Percentiles rank a stretch among this genome's conserved stretches.
These are phyloP conservation scores for Clathrospora elynae DNA, from an alignment of 2,329 filamentous ascomycete genomes.

Conservation along the genomic window DNA sequence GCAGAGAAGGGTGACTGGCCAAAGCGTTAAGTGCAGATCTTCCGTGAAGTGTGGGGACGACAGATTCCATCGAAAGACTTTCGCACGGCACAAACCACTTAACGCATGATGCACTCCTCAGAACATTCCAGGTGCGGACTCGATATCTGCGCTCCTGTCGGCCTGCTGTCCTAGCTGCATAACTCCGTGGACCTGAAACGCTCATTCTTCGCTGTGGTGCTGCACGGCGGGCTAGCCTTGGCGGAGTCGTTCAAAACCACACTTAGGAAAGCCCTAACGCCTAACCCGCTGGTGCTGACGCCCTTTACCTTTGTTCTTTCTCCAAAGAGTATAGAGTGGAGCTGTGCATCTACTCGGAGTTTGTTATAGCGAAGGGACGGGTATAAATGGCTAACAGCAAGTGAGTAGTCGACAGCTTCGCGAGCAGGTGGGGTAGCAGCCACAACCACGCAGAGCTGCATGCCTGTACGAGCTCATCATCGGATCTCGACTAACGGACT, in stretches of 20 bases:
- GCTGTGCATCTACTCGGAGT: constrained; percentile 4
- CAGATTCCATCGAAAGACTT: constrained; percentile 11
- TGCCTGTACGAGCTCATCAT: constrained; percentile 7
- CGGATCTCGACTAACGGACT: constrained; percentile 20
- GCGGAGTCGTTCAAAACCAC: constrained; percentile 21
- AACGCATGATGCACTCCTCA: constrained; percentile 18
- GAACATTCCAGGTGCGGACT: constrained; percentile 9
- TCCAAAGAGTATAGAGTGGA: constrained; percentile 25
- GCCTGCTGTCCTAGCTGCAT: constrained; percentile 24
- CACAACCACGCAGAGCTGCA: constrained; percentile 1
- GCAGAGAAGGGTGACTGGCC: constrained; percentile 3
- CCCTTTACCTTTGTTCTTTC: constrained; percentile 4
- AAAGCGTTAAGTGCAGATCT: constrained; percentile 10
- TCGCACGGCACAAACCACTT: constrained; percentile 9
- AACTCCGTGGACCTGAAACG: constrained; percentile 26
- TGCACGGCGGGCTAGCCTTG: constrained; percentile 18
- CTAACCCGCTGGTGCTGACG: constrained; percentile 10
- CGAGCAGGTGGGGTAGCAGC: constrained; percentile 13
- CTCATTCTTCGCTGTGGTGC: constrained; percentile 17
- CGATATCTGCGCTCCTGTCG: constrained; percentile 14
- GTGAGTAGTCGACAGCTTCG: constrained; percentile 18
- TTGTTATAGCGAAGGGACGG: constrained; percentile 1
- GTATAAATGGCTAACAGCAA: constrained; percentile 35
- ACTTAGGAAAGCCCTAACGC: constrained; percentile 16
- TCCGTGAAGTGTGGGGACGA: constrained; percentile 11